Evolutionary conservation across 441 rosid genomes (phyloP), one percentile per base, ranked within the genome.

Genomic region (Croton laevigatus): DNA sequence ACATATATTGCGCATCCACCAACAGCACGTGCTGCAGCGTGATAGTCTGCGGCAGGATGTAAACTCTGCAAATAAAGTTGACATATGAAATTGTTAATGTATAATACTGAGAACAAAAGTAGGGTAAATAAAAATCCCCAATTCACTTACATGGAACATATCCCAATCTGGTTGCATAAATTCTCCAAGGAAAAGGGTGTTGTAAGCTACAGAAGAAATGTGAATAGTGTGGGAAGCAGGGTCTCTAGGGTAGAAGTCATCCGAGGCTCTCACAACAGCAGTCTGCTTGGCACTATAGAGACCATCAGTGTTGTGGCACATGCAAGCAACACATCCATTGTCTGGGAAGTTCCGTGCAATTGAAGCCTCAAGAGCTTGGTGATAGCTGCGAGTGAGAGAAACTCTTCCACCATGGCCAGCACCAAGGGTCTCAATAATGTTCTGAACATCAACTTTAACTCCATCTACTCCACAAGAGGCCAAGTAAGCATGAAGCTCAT

Each of bases 91-190:
- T 6, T 59, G 17, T 57, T 13, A 46, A 37, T 20, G 61, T 17
- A 10, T 16, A 22, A 20, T 67, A 53, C 22, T 8, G 19, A 57
- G 8, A 66, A 36, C 37, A 27, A 17, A 14, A 44, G 1, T 5
- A 59, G 23, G 52, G 49, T 22, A 40, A 27, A 27, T 27, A 27
- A 27, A 48, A 23, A 34, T 48, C 10, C n/a, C n/a, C 11, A 14
- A 53, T 72, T 76, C 16, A 82, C 97, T 83, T 82, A 91, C 98
- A 71, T 91, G 97, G 81, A 94, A 94, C 98, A 94, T 94, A 82
- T 94, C 98, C 97, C 97, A 94, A 66, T 94, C 98, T 77, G 97
- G 94, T 71, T 88, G 97, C 95, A 91, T 90, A 70, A 94, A 91
- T 78, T 94, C 97, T 53, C 97, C 97, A 27, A 94, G 97, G 84